Percentiles rank a stretch among this genome's conserved stretches.
These are phyloP conservation scores for Medicago lupulina DNA, from an alignment of 306 rosid genomes.

Conservation along the genomic window DNA sequence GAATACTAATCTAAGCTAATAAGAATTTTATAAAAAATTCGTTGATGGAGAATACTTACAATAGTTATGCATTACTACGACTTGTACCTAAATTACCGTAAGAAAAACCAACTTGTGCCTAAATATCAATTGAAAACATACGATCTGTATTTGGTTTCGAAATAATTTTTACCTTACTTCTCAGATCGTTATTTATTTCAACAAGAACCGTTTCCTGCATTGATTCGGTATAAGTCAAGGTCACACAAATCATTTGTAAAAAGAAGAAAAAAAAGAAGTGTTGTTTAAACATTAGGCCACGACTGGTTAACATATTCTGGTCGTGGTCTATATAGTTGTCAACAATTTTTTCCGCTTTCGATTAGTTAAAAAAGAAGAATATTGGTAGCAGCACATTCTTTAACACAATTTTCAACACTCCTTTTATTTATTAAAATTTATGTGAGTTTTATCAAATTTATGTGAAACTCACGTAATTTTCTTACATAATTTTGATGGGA, in stretches of 20 bases:
- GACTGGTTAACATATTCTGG: background rate
- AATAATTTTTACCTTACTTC: slow-evolving; percentile 61
- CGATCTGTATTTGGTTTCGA: background rate
- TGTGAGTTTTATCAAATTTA: too few species aligned
- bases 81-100: background rate
- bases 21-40: too few species aligned
- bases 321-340: background rate
- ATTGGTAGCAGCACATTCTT: too few species aligned
- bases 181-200: slow-evolving; percentile 63
- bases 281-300: background rate
- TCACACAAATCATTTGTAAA: background rate
- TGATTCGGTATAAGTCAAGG: background rate
- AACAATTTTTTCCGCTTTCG: background rate
- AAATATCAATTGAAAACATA: background rate
- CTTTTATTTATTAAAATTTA: too few species aligned
- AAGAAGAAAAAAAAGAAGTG: background rate
- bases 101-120: background rate
- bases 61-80: background rate
- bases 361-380: too few species aligned
- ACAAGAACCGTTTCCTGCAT: slow-evolving; percentile 73
- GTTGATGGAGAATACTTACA: too few species aligned
- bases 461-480: too few species aligned
- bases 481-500: too few species aligned
- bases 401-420: too few species aligned
- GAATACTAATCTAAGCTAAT: too few species aligned